Conservation (phyloP, 2,329 filamentous ascomycete species). For the Botrytis tulipae region DNA sequence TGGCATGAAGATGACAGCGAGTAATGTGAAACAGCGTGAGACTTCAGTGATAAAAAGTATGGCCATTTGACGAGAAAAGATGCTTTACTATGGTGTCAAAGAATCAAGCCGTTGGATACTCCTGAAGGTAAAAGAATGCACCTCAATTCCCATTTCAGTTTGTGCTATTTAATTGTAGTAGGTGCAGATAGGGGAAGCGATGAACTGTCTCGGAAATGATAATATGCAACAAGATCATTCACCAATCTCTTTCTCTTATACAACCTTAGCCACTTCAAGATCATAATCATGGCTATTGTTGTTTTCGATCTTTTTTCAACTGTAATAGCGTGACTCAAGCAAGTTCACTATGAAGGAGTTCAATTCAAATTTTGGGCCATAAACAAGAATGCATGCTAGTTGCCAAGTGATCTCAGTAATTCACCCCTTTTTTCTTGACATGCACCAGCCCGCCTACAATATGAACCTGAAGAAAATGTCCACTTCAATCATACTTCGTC, state of each 20-base stretch:
- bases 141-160: too few species aligned
- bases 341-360: not conserved
- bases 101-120: too few species aligned
- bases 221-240: too few species aligned
- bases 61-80: not conserved
- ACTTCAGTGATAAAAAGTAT: accelerated
- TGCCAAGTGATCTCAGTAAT: too few species aligned
- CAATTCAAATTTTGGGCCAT: not conserved
- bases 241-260: too few species aligned
- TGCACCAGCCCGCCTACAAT: not conserved
- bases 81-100: too few species aligned
- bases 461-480: accelerated
- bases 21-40: not conserved
- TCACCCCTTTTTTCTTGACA: too few species aligned
- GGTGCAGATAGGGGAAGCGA: too few species aligned
- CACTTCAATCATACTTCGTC: not conserved
- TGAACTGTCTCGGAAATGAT: not conserved
- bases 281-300: not conserved
- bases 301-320: not conserved
- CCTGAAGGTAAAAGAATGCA: too few species aligned
- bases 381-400: too few species aligned
- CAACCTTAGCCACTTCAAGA: not conserved
- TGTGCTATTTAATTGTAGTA: too few species aligned
- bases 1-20: not conserved
- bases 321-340: not conserved